A percentile compares a stretch with the other conserved stretches of the same genome.
These are phyloP conservation scores for Heliocybe sulcata DNA, from an alignment of 1,284 basidiomycete genomes.

Conservation along the genomic window DNA sequence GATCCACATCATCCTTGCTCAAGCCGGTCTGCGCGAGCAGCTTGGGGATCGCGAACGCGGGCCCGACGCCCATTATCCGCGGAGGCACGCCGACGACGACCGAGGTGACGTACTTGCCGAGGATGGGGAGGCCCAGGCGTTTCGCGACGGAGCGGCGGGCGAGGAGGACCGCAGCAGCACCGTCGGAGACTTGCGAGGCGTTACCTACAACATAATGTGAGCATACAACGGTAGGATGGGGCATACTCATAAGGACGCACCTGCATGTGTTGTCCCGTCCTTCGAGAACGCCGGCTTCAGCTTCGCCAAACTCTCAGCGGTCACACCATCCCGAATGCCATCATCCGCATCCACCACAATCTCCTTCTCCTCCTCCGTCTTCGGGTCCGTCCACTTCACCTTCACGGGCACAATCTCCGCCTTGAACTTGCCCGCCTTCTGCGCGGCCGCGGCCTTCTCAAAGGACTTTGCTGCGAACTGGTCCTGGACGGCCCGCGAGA, in stretches of 20 bases:
- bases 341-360: conserved; percentile 86
- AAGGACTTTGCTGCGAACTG: conserved; percentile 83
- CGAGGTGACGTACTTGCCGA: conserved; percentile 87
- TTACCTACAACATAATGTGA: conserved; percentile 44
- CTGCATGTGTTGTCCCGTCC: conserved; percentile 89
- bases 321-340: conserved; percentile 90
- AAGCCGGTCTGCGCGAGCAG: conserved; percentile 72
- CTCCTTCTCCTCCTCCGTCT: conserved; percentile 76
- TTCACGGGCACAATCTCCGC: conserved; percentile 87
- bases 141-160: conserved; percentile 83
- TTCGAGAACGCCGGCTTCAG: conserved; percentile 92
- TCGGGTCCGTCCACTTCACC: conserved; percentile 74
- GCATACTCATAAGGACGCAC: conserved; percentile 19
- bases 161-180: conserved; percentile 91
- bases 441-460: conserved; percentile 82
- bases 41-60: conserved; percentile 85
- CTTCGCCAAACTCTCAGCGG: conserved; percentile 79
- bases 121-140: conserved; percentile 83
- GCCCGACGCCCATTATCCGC: conserved; percentile 87
- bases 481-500: conserved; percentile 77
- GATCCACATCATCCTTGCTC: conserved; percentile 74
- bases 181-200: conserved; percentile 95
- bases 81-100: conserved; percentile 82
- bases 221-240: not conserved
- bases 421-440: conserved; percentile 89